Percentiles rank a stretch among this genome's conserved stretches.
These are phyloP conservation scores for Conticribra weissflogii DNA, from an alignment of 108 stramenopile genomes.

Conservation along the genomic window DNA sequence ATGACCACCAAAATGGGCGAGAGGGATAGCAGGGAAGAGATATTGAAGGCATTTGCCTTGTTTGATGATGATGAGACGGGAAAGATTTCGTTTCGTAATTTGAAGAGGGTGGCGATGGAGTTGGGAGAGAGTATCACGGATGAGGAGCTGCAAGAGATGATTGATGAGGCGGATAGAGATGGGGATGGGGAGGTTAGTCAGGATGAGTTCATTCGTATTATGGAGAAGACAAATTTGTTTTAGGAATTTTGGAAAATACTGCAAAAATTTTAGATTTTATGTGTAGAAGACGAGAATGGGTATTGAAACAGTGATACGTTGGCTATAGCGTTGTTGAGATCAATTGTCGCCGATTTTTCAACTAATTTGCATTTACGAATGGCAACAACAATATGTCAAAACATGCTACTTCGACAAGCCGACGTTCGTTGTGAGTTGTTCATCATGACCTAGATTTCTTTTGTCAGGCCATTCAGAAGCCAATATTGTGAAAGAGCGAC, in stretches of 20 bases:
- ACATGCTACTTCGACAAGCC: too few relatives aligned
- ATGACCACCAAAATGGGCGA: constrained; percentile 76
- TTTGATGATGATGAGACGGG: constrained; percentile 93
- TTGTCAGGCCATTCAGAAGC: too few relatives aligned
- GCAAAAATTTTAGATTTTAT: too few relatives aligned
- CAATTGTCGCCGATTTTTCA: too few relatives aligned
- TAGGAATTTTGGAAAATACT: constrained; percentile 9
- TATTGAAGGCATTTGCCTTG: constrained; percentile 85
- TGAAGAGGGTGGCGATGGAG: constrained; percentile 92
- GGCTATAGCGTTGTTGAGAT: too few relatives aligned
- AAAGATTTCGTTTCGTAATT: constrained; percentile 85
- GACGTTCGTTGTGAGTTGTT: too few relatives aligned
- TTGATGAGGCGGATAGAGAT: constrained; percentile 82
- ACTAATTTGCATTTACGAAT: too few relatives aligned
- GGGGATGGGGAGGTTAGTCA: constrained; percentile 76
- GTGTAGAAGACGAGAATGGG: too few relatives aligned
- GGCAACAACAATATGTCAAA: too few relatives aligned
- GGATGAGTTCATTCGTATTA: constrained; percentile 89
- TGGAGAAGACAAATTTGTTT: constrained; percentile 81
- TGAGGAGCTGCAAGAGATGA: constrained; percentile 92
- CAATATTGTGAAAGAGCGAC: too few relatives aligned
- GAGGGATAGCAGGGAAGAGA: constrained; percentile 80
- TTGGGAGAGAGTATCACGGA: constrained; percentile 90
- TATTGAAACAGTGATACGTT: too few relatives aligned
- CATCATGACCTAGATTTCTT: constrained; percentile 1